A percentile compares a stretch with the other conserved stretches of the same genome.
Conservation (phyloP, 2,329 filamentous ascomycete genomes). For the Claviceps spartinae region DNA sequence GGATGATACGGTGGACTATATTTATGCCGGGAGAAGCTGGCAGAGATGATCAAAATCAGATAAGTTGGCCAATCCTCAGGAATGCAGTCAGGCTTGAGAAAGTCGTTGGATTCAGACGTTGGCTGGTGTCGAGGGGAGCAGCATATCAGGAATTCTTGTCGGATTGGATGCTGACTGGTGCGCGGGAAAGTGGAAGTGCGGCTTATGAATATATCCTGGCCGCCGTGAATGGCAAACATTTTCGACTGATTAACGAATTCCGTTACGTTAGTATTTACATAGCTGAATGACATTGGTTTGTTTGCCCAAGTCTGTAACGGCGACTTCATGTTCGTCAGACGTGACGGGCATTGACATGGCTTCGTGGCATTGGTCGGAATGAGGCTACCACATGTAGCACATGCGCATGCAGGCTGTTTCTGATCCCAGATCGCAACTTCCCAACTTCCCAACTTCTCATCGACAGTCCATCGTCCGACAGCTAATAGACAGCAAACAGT, state of each 20-base stretch:
- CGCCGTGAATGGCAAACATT: conserved; percentile 1
- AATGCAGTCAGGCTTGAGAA: background rate
- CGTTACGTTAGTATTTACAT: background rate
- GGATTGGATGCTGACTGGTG: background rate
- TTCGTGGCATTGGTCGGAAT: background rate
- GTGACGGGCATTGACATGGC: background rate
- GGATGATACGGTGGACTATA: background rate
- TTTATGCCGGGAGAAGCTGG: background rate
- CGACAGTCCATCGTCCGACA: background rate
- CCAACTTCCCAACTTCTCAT: conserved; percentile 2
- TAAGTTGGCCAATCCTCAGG: background rate
- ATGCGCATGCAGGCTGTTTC: conserved; percentile 1
- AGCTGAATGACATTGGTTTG: background rate
- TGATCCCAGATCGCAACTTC: conserved; percentile 2
- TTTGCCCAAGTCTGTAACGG: background rate
- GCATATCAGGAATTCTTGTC: background rate
- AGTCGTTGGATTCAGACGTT: background rate
- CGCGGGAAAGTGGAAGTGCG: background rate
- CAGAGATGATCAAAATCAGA: background rate
- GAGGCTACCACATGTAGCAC: background rate
- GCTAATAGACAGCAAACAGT: background rate
- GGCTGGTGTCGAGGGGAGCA: background rate
- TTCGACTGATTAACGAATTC: conserved; percentile 1
- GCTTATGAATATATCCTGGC: background rate
- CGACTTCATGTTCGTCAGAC: background rate